These are phyloP conservation scores for Talaromyces stipitatus DNA, from an alignment of 495 filamentous ascomycete species.

Conservation along the genomic window DNA sequence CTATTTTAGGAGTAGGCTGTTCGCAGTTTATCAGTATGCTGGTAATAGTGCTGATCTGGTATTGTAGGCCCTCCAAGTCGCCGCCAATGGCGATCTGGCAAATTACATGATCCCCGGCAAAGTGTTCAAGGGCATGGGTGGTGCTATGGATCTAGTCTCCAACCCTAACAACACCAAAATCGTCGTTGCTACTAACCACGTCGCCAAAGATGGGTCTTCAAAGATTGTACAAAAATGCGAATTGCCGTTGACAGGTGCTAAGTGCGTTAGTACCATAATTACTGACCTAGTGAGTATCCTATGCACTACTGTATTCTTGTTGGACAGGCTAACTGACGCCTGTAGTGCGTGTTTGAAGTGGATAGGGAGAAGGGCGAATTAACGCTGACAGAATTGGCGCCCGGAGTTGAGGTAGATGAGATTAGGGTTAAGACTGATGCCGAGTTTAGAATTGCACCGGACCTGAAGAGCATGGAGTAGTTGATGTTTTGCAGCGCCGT, in stretches of 20 bases:
- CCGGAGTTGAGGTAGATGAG: slow-evolving; percentile 78
- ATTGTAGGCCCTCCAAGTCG: slow-evolving; percentile 70
- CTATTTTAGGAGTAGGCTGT: slow-evolving; percentile 61
- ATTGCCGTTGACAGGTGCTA: slow-evolving; percentile 78
- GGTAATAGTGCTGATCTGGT: background rate
- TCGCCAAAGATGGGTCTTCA: slow-evolving; percentile 76
- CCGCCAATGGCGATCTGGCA: slow-evolving; percentile 72
- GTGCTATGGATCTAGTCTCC: slow-evolving; percentile 90
- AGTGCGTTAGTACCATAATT: slow-evolving; percentile 84
- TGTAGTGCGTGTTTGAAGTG: slow-evolving; percentile 76
- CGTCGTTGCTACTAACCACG: slow-evolving; percentile 88
- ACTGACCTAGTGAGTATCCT: slow-evolving; percentile 71
- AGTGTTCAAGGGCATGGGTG: slow-evolving; percentile 85
- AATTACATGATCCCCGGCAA: slow-evolving; percentile 93
- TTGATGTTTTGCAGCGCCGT: background rate
- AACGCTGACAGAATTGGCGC: slow-evolving; percentile 75
- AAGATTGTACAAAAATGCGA: slow-evolving; percentile 84
- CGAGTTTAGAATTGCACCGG: slow-evolving; percentile 62
- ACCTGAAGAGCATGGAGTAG: slow-evolving; percentile 70
- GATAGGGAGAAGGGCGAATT: slow-evolving; percentile 66
- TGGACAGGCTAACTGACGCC: background rate
- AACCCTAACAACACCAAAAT: slow-evolving; percentile 84
- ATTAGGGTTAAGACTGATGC: slow-evolving; percentile 80
- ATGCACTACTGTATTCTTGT: too few species aligned
- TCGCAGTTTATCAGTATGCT: background rate